Evolutionary conservation across 495 filamentous ascomycete genomes (phyloP), one percentile per base, ranked within the genome.

Genomic region (Hypoxylon fuscum): DNA sequence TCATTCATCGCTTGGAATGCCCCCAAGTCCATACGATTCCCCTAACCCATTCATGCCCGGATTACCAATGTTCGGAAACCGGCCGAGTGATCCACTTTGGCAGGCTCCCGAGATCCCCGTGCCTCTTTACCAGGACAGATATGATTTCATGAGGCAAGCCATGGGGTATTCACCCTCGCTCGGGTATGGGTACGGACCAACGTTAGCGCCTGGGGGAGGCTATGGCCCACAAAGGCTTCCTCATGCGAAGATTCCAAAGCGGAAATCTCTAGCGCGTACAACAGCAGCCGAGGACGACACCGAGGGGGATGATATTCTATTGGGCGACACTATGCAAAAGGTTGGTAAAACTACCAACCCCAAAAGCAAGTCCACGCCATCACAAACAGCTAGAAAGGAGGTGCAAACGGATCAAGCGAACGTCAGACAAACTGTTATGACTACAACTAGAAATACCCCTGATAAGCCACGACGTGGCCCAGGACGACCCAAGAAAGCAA

Each of bases 291-390:
- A 29, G 12, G 56, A 61, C 20, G 57, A 62, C 17, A 62, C 53
- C 1, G 71, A 69, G 20, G 68, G 69, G 46, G 68, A 69, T 31
- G 66, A 69, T 32, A 23, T 73, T 8, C 37, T 71, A 11, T 32
- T 64, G 23, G 59, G 65, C 7, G 40, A 27, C 21, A 52, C 15
- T 15, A 64, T 45, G 14, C 21, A 45, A 47, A 21, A 53, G 18
- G 32, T 4, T 27, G 11, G 48, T 18, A 48, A 43, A 20, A 8
- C 2, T 42, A 10, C 20, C 3, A 21, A 25, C 29, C 43, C 7
- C 8, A 34, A 18, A 15, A 32, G 2, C 18, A 51, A 54, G 11
- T 21, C 55, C 21, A 25, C 63, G 22, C 10, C 27, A 20, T 12
- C 23, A 48, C 9, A 6, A 2, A 17, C 6, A 18, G 11, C 14